Conservation (phyloP, 768 basidiomycete species). For the Boletellus sp. region DNA sequence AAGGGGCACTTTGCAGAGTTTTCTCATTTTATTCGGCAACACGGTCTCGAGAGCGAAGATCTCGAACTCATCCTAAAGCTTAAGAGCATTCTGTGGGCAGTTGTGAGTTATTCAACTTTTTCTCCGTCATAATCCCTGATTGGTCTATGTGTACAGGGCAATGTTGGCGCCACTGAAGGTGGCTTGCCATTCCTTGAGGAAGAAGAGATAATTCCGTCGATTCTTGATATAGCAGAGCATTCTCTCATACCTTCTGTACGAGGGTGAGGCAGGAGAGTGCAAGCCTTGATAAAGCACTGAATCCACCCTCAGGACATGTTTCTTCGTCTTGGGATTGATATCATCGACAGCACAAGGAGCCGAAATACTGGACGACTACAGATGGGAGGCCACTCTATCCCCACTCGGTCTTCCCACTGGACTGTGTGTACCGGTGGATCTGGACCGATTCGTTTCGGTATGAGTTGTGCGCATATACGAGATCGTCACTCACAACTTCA, state of each 20-base stretch:
- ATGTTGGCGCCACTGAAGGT: constrained; percentile 85
- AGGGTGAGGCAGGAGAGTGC: constrained; percentile 60
- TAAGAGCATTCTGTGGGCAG: constrained; percentile 95
- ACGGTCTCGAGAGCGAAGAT: constrained; percentile 83
- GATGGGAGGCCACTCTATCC: constrained; percentile 89
- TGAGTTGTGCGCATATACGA: constrained; percentile 24
- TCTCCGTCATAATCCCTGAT: not conserved
- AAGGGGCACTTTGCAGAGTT: constrained; percentile 91
- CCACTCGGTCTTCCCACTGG: constrained; percentile 87
- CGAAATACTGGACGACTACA: constrained; percentile 87
- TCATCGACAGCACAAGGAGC: constrained; percentile 90
- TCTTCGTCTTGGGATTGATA: constrained; percentile 90
- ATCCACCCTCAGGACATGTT: constrained; percentile 72
- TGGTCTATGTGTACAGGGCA: constrained; percentile 56
- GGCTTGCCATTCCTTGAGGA: constrained; percentile 95
- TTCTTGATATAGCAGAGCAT: constrained; percentile 87
- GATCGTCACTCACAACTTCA: constrained; percentile 3
- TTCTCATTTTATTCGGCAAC: constrained; percentile 82
- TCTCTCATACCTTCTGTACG: constrained; percentile 87
- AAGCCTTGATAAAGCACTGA: constrained; percentile 4
- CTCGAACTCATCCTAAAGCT: constrained; percentile 80
- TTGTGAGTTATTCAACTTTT: constrained; percentile 55
- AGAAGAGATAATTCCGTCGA: constrained; percentile 86
- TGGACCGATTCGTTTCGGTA: constrained; percentile 78
- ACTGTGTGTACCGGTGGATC: constrained; percentile 82